Conservation (phyloP, 257 asterid genomes). For the Schizonepeta tenuifolia region DNA sequence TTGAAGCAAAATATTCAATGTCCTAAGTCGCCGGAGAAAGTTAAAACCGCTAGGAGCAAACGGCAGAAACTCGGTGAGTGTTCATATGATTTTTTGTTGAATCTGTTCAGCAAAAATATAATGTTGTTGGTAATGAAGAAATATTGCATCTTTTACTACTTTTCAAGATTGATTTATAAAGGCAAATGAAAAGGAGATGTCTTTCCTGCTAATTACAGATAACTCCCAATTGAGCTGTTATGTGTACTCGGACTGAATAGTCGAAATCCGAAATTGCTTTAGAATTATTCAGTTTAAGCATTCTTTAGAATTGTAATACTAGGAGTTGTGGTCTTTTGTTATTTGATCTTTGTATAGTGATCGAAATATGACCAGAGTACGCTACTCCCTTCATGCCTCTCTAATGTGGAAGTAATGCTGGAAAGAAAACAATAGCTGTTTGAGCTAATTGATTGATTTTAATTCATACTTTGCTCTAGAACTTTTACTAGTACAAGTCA, state of each 20-base stretch:
- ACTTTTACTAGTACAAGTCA: background rate
- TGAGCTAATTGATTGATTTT: background rate
- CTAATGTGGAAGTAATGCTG: background rate
- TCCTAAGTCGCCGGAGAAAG: constrained; percentile 84
- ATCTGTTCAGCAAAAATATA: background rate
- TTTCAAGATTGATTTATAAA: background rate
- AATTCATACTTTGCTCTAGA: background rate
- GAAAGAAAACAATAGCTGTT: background rate
- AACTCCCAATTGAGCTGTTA: background rate
- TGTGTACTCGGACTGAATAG: background rate
- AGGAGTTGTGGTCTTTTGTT: no score
- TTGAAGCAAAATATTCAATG: constrained; percentile 67
- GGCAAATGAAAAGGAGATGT: background rate
- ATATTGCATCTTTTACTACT: constrained; percentile 5
- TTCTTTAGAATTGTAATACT: background rate
- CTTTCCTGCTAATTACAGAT: background rate
- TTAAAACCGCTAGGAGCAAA: constrained; percentile 58
- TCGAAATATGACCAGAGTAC: background rate
- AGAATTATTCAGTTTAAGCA: background rate
- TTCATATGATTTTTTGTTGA: background rate
- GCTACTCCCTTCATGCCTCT: background rate
- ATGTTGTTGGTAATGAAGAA: constrained; percentile 1
- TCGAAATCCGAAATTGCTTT: background rate
- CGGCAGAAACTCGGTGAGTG: constrained; percentile 64
- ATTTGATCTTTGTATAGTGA: background rate